Percentiles rank a stretch among this genome's conserved stretches.
phyloP scores from a whole-genome alignment of 169 alveolate genomes.

The Amoebophrya sp. region DNA sequence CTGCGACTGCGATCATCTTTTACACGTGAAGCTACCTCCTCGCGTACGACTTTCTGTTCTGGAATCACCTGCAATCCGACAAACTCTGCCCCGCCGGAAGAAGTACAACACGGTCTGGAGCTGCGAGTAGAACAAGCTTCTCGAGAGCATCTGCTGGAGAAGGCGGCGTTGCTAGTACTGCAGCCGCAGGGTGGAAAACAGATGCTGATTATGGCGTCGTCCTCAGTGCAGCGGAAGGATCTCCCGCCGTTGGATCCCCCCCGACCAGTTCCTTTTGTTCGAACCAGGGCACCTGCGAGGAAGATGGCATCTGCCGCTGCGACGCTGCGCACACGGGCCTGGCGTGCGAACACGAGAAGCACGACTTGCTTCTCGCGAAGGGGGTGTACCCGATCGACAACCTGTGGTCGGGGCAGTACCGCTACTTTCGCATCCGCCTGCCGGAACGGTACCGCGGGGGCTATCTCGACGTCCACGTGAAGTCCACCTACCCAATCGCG shows the following conservation, averaged over 20 bases:
- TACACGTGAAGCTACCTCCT: neutral
- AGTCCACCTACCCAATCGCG: neutral
- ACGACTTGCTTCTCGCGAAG: neutral
- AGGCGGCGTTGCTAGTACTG: neutral
- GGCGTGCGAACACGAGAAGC: conserved; percentile 24
- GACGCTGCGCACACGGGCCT: neutral
- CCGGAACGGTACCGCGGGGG: neutral
- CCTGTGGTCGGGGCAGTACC: neutral
- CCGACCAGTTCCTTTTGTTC: neutral
- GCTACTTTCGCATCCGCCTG: neutral
- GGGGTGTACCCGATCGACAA: neutral
- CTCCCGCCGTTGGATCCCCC: neutral
- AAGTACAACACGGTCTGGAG: too few species aligned
- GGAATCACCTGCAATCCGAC: neutral
- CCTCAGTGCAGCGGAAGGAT: too few species aligned
- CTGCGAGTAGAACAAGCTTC: too few species aligned
- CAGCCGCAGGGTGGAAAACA: neutral
- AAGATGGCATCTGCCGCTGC: neutral
- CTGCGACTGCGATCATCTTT: too few species aligned
- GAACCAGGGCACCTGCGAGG: neutral
- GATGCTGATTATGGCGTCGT: too few species aligned
- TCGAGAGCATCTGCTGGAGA: too few species aligned
- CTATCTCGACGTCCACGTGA: neutral
- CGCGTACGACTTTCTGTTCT: neutral
- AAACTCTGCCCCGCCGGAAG: neutral